Conservation (phyloP, 192 early-diverging fungal genomes). For the Podila verticillata region DNA sequence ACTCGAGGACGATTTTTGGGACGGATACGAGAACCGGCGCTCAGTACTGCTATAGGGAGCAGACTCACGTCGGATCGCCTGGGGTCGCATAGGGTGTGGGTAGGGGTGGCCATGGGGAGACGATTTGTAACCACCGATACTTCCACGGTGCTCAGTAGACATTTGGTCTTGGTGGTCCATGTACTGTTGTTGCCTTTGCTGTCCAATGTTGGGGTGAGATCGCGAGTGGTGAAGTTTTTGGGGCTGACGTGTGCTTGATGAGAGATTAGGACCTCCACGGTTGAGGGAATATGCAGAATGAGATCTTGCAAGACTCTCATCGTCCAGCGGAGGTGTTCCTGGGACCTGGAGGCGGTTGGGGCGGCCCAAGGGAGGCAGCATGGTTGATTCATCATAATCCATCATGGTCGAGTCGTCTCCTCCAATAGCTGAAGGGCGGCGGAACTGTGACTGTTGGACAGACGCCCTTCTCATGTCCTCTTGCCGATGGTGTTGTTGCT, state of each 20-base stretch:
- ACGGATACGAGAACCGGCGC: conserved; percentile 33
- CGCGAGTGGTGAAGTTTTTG: conserved; percentile 49
- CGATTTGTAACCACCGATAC: conserved; percentile 3
- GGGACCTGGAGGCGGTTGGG: conserved; percentile 25
- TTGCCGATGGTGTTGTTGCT: conserved; percentile 4
- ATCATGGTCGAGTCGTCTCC: conserved; percentile 30
- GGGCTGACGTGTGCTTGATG: conserved; percentile 2
- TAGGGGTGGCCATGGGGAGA: conserved; percentile 5
- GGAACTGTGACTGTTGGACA: conserved; percentile 13
- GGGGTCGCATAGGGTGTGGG: conserved; percentile 10
- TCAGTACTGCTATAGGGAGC: conserved; percentile 18
- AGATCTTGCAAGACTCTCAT: conserved; percentile 14
- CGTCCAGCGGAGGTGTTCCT: conserved; percentile 24
- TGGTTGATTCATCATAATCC: conserved; percentile 33
- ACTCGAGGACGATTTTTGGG: conserved; percentile 1
- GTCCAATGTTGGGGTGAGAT: conserved; percentile 49
- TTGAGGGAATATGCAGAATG: conserved; percentile 5
- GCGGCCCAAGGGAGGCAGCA: not conserved
- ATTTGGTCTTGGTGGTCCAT: conserved; percentile 34
- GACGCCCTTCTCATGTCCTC: conserved; percentile 22
- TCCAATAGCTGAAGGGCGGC: conserved; percentile 13
- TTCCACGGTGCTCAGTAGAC: conserved; percentile 26
- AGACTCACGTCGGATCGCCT: conserved; percentile 18
- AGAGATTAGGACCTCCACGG: not conserved
- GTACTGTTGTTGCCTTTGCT: conserved; percentile 34